Conservation (phyloP, 1,284 basidiomycete species). For the Trichosporon sp. region DNA sequence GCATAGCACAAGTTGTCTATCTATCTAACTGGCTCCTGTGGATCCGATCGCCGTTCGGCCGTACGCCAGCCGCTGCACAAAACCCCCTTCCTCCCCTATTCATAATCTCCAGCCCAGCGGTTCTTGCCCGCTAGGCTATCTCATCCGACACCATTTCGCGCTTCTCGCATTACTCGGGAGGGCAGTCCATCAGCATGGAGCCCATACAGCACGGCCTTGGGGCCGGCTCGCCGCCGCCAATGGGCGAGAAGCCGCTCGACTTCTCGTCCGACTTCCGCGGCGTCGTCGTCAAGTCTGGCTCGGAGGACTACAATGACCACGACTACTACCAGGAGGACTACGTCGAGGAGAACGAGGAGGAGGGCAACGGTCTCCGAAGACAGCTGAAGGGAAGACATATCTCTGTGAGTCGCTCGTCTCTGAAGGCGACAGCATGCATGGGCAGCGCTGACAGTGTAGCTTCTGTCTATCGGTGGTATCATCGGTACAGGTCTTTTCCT, state of each 20-base stretch:
- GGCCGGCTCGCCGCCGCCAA: neutral
- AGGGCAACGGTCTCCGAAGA: conserved; percentile 18
- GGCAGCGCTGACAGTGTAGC: neutral
- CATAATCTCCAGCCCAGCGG: neutral
- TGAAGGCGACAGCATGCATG: neutral
- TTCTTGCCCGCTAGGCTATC: neutral
- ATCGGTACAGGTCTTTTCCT: conserved; percentile 23
- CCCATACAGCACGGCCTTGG: neutral
- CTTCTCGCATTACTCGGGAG: neutral
- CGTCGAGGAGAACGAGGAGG: conserved; percentile 11
- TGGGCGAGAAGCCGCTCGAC: conserved; percentile 5
- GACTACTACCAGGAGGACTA: conserved; percentile 14
- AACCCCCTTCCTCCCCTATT: neutral
- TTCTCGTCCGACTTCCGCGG: conserved; percentile 10
- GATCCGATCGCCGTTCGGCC: neutral
- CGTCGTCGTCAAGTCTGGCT: conserved; percentile 12
- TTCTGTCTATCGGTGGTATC: conserved; percentile 22
- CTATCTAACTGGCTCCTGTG: neutral
- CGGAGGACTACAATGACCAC: conserved; percentile 16
- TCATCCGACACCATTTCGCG: neutral
- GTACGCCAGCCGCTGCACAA: neutral
- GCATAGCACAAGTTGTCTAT: neutral
- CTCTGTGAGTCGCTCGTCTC: neutral
- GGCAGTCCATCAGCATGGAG: neutral
- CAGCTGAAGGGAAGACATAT: conserved; percentile 17